Percentiles rank a stretch among this genome's conserved stretches.
phyloP scores from a whole-genome alignment of 2,329 filamentous ascomycete genomes.

The Magnaporthales sp. region DNA sequence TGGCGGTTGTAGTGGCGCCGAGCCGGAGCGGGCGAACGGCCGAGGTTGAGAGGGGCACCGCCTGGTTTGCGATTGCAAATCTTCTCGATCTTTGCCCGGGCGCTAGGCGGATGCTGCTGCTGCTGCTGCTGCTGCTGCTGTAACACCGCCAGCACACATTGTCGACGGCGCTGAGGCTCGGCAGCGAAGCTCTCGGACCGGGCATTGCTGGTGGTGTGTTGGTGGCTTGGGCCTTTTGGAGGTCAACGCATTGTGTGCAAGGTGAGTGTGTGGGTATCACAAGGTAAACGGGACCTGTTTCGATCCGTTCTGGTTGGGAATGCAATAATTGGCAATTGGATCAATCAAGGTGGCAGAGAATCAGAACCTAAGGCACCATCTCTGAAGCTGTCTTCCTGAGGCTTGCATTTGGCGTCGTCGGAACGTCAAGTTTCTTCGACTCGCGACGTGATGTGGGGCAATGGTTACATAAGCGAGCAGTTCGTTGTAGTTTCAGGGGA shows the following conservation, averaged over 20 bases:
- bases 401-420: not conserved
- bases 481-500: too few species aligned
- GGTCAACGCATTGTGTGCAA: not conserved
- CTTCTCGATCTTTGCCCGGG: not conserved
- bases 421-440: not conserved
- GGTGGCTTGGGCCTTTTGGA: not conserved
- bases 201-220: not conserved
- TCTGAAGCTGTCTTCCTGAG: not conserved
- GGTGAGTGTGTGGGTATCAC: not conserved
- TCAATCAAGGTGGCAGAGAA: not conserved
- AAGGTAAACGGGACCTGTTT: not conserved
- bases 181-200: slow-evolving; percentile 3
- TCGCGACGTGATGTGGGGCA: not conserved
- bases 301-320: not conserved
- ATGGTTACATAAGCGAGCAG: not conserved
- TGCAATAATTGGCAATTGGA: not conserved
- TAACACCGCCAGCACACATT: slow-evolving; percentile 3
- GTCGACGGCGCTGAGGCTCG: slow-evolving; percentile 3
- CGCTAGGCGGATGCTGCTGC: not conserved
- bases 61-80: not conserved
- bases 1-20: not conserved
- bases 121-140: not conserved
- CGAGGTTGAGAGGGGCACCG: not conserved
- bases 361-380: not conserved
- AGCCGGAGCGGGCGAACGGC: not conserved